Conservation (phyloP, 495 filamentous ascomycete genomes). For the Pseudoneurospora amorphoporcata region DNA sequence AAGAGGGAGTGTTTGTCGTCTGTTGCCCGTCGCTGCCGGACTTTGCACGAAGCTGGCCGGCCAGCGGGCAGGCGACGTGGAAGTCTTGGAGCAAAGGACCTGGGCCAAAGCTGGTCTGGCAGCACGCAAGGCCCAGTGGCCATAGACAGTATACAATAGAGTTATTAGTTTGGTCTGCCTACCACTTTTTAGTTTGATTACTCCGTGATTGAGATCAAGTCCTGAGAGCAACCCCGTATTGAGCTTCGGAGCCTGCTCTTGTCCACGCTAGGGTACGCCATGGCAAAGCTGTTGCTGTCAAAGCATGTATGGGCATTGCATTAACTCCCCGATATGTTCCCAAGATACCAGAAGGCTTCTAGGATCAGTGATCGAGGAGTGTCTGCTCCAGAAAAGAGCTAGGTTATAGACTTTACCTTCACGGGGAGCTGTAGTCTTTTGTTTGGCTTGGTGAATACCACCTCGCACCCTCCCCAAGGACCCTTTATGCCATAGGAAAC, state of each 20-base stretch:
- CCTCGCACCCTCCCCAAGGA: background rate
- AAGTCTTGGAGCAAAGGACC: background rate
- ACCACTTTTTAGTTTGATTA: background rate
- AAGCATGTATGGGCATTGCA: background rate
- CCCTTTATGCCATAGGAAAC: background rate
- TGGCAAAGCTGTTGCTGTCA: background rate
- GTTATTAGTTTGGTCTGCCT: background rate
- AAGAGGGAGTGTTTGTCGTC: background rate
- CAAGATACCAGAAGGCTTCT: background rate
- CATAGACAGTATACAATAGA: background rate
- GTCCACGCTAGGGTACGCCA: background rate
- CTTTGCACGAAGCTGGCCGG: background rate
- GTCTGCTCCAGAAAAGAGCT: background rate
- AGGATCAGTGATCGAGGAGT: background rate
- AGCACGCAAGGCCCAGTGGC: background rate
- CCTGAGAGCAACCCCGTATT: background rate
- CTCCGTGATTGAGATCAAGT: background rate
- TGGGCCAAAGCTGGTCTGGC: background rate
- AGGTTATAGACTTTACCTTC: background rate
- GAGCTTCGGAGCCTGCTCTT: background rate
- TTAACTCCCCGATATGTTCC: background rate
- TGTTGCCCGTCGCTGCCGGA: background rate
- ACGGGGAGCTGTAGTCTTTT: background rate
- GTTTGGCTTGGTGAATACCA: background rate
- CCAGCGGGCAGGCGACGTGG: background rate